These are phyloP conservation scores for Cyathus pygmaeus DNA, from an alignment of 1,284 basidiomycete genomes.

Conservation along the genomic window DNA sequence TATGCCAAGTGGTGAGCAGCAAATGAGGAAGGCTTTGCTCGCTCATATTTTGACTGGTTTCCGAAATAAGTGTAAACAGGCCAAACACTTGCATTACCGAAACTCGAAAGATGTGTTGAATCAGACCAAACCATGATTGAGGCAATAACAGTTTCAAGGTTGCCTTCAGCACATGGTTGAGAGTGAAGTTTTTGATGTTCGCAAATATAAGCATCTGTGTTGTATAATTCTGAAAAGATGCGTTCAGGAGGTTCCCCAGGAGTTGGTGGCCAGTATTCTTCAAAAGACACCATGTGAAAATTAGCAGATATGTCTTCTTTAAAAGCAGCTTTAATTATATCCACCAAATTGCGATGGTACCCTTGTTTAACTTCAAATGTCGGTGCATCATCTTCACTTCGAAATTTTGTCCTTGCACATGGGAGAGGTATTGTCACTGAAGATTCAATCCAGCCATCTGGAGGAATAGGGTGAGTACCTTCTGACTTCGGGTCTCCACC, in stretches of 20 bases:
- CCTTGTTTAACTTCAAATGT: slow-evolving; percentile 21
- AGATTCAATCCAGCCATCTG: slow-evolving; percentile 27
- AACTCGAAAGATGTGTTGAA: slow-evolving; percentile 42
- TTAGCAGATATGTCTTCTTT: slow-evolving; percentile 14
- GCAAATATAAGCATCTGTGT: slow-evolving; percentile 32
- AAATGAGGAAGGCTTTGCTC: slow-evolving; percentile 19
- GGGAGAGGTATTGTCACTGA: slow-evolving; percentile 28
- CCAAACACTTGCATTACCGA: slow-evolving; percentile 42
- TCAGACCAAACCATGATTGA: slow-evolving; percentile 48
- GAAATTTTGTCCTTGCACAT: slow-evolving; percentile 11
- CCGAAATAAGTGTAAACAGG: slow-evolving; percentile 40
- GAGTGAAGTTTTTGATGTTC: slow-evolving; percentile 30
- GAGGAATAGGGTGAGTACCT: not conserved
- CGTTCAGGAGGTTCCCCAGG: slow-evolving; percentile 15
- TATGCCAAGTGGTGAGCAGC: slow-evolving; percentile 29
- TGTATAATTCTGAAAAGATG: slow-evolving; percentile 41
- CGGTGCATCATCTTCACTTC: slow-evolving; percentile 17
- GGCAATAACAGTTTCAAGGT: slow-evolving; percentile 30
- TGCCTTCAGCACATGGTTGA: slow-evolving; percentile 13
- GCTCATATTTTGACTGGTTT: slow-evolving; percentile 39
- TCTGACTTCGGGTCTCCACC: too few species aligned
- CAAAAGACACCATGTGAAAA: slow-evolving; percentile 37
- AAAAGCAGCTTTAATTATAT: slow-evolving; percentile 35
- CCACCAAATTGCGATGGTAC: slow-evolving; percentile 24
- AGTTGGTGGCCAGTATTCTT: slow-evolving; percentile 28